Conservation (phyloP, 148 eudicot species). For the Diospyros lotus region DNA sequence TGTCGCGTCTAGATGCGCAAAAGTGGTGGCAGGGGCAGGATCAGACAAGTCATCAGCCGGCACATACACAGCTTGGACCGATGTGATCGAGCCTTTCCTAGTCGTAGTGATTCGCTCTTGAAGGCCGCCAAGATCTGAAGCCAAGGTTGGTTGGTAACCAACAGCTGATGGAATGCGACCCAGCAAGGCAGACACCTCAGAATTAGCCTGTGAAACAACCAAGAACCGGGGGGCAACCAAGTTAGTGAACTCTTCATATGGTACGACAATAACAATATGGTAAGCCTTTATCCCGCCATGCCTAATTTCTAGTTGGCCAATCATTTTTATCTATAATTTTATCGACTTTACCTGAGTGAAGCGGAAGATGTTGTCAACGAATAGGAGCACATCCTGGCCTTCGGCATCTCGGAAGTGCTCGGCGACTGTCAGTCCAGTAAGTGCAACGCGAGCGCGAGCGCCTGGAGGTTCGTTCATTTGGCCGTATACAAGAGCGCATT, state of each 20-base stretch:
- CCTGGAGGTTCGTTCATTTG: constrained; percentile 82
- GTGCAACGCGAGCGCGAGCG: constrained; percentile 76
- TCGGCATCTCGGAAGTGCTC: constrained; percentile 75
- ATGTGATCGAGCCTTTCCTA: constrained; percentile 26
- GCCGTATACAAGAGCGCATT: constrained; percentile 69
- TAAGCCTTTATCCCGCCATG: no score
- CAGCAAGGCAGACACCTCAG: constrained; percentile 31
- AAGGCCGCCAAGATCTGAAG: constrained; percentile 24
- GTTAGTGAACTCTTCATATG: neutral
- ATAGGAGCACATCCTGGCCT: constrained; percentile 70
- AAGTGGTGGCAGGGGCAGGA: constrained; percentile 29
- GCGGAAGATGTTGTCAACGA: constrained; percentile 71
- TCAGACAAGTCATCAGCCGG: constrained; percentile 28
- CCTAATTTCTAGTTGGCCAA: no score
- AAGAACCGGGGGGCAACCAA: neutral
- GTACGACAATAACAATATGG: neutral
- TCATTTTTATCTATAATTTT: no score
- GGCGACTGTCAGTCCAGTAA: constrained; percentile 69
- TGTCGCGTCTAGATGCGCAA: constrained; percentile 23
- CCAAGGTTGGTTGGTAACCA: constrained; percentile 30
- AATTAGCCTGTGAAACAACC: constrained; percentile 41
- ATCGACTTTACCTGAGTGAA: constrained; percentile 53
- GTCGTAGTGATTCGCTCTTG: constrained; percentile 32
- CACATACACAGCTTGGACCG: constrained; percentile 29
- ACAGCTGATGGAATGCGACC: constrained; percentile 28